phyloP scores from a whole-genome alignment of 352 stramenopile species.

The Detonula confervacea region DNA sequence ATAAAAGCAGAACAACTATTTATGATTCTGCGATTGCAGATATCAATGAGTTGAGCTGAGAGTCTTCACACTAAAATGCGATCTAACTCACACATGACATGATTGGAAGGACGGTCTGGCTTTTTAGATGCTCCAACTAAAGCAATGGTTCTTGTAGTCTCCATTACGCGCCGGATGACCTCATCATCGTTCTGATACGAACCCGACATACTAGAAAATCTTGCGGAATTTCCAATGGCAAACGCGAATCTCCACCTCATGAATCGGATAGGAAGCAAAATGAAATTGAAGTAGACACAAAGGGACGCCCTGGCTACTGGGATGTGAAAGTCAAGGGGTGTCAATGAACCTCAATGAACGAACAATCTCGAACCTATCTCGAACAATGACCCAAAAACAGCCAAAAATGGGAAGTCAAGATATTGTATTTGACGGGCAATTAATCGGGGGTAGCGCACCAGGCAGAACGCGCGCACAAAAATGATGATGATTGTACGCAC shows the following conservation, averaged over 20 bases:
- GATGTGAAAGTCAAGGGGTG: no score
- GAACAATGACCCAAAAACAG: no score
- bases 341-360: no score
- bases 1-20: neutral
- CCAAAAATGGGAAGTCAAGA: no score
- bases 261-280: no score
- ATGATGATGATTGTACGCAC: no score
- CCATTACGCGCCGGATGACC: conserved; percentile 71
- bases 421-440: no score
- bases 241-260: conserved; percentile 51
- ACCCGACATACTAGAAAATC: conserved; percentile 42
- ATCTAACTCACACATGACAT: conserved; percentile 71
- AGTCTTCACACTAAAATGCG: neutral
- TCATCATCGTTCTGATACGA: conserved; percentile 58
- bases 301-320: no score
- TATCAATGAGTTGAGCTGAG: neutral
- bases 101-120: conserved; percentile 62
- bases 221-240: conserved; percentile 23
- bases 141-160: conserved; percentile 71
- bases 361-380: no score
- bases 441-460: no score
- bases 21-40: neutral
- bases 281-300: no score
- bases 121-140: conserved; percentile 79
- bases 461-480: no score